These are phyloP conservation scores for Phyllosticta citrichinensis DNA, from an alignment of 2,329 filamentous ascomycete species.

Conservation along the genomic window DNA sequence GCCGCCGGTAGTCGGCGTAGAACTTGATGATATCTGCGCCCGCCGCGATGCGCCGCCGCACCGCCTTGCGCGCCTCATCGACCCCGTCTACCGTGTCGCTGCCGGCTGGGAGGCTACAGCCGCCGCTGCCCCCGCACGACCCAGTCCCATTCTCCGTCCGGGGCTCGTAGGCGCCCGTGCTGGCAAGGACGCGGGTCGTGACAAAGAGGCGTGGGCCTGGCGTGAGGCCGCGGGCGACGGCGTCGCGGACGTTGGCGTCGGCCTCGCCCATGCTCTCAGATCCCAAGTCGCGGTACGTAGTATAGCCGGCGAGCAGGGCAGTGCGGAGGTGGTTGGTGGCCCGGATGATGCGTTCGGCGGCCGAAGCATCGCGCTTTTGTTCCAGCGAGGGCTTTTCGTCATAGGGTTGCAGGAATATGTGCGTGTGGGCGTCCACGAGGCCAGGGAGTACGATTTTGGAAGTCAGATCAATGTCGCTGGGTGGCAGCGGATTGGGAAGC, in stretches of 20 bases:
- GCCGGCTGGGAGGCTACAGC: conserved; percentile 23
- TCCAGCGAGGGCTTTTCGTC: conserved; percentile 32
- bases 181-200: conserved; percentile 42
- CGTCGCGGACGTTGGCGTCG: conserved; percentile 43
- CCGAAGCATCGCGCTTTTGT: conserved; percentile 49
- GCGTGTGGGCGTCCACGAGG: conserved; percentile 46
- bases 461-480: conserved; percentile 44
- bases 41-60: conserved; percentile 21
- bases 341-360: conserved; percentile 47
- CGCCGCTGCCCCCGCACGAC: conserved; percentile 16
- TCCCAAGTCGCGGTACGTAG: conserved; percentile 48
- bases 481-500: conserved; percentile 17
- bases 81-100: conserved; percentile 41
- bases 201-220: conserved; percentile 48
- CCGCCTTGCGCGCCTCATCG: conserved; percentile 29
- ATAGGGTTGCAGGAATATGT: conserved; percentile 42
- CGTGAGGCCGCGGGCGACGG: conserved; percentile 44
- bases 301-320: conserved; percentile 48
- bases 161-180: conserved; percentile 41
- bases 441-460: conserved; percentile 41
- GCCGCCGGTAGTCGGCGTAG: conserved; percentile 24
- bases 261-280: conserved; percentile 42
- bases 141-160: conserved; percentile 35
- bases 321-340: conserved; percentile 43
- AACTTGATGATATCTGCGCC: conserved; percentile 26